Percentiles rank a stretch among this genome's conserved stretches.
phyloP scores from a whole-genome alignment of 148 eudicot genomes.

The Mesembryanthemum crystallinum region DNA sequence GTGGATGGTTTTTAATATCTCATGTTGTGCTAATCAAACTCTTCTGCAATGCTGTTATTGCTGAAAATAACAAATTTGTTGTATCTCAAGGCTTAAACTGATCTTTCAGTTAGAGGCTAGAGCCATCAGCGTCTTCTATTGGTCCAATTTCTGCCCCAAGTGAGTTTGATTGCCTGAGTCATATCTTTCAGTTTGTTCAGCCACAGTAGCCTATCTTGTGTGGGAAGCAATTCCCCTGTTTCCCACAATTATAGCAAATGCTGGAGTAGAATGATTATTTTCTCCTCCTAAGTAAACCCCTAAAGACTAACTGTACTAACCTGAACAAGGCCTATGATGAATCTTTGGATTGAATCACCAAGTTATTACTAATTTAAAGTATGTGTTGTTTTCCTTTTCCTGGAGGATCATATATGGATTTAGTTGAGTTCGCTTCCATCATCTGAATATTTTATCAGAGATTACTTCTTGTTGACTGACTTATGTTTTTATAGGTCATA shows the following conservation, averaged over 20 bases:
- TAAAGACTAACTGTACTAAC: too few relatives aligned
- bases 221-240: neutral
- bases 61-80: neutral
- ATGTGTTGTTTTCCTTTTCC: neutral
- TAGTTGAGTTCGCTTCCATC: neutral
- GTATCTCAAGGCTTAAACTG: neutral
- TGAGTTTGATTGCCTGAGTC: neutral
- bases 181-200: neutral
- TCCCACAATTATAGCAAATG: neutral
- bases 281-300: neutral
- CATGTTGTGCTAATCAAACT: neutral
- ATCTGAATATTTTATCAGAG: constrained; percentile 5
- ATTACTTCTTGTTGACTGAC: neutral
- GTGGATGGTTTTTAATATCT: neutral
- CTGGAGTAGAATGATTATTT: neutral
- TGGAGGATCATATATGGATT: too few relatives aligned
- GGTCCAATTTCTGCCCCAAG: neutral
- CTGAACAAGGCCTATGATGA: too few relatives aligned
- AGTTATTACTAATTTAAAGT: neutral
- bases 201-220: too few relatives aligned
- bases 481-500: constrained; percentile 51
- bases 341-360: neutral
- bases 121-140: neutral
- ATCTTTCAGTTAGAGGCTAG: neutral
- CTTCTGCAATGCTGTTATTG: neutral